Evolutionary conservation across 139 green algal genomes (phyloP).

Genomic region (Mesotaenium endlicherianum): DNA sequence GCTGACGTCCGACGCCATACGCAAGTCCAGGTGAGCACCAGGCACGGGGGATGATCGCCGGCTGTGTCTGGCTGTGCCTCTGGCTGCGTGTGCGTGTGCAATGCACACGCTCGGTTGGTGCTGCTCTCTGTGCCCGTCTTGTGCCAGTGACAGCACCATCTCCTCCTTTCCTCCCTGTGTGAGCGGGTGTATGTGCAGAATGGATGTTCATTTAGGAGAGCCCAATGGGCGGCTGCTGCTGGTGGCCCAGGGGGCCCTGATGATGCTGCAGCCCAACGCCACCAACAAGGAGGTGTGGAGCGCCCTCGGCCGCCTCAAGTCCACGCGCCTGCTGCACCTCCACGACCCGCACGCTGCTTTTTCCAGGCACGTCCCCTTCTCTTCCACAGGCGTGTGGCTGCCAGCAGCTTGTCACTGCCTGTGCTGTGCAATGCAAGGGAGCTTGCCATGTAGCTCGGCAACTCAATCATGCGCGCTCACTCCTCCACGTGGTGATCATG

Average conservation of each 20-base stretch:
- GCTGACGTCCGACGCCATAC: background rate
- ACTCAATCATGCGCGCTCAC: background rate
- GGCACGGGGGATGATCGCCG: background rate
- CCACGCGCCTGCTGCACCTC: constrained; percentile 13
- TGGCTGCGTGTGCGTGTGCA: background rate
- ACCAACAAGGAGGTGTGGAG: constrained; percentile 17
- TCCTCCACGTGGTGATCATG: background rate
- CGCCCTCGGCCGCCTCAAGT: background rate
- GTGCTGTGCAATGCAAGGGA: background rate
- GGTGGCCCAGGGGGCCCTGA: no score
- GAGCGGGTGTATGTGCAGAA: background rate
- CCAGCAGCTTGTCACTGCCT: background rate
- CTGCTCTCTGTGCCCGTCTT: background rate
- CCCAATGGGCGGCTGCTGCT: no score
- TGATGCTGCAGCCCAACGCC: constrained; percentile 7
- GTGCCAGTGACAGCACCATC: background rate
- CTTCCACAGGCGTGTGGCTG: no score
- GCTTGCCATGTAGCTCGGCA: background rate
- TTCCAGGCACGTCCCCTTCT: constrained; percentile 4
- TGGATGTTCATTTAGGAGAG: background rate
- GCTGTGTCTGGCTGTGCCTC: background rate
- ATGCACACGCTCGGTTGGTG: background rate
- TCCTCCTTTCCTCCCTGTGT: background rate
- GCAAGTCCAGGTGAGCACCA: background rate
- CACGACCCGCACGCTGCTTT: constrained; percentile 6